These are phyloP conservation scores for Dalbergia cochinchinensis DNA, from an alignment of 306 rosid species.

Conservation along the genomic window DNA sequence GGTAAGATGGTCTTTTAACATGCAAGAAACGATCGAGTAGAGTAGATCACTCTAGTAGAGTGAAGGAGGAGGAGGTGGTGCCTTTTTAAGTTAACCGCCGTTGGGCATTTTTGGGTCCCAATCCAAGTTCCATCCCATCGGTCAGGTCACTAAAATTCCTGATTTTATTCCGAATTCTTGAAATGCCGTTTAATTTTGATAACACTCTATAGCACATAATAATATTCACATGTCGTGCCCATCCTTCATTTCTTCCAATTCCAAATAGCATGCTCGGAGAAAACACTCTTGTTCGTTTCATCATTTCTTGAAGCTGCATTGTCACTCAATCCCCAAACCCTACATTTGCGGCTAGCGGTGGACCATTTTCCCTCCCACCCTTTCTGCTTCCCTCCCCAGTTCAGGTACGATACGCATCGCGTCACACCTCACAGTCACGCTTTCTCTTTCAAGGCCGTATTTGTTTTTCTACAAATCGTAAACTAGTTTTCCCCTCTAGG, in stretches of 20 bases:
- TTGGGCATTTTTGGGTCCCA: neutral
- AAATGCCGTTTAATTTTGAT: neutral
- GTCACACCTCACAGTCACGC: neutral
- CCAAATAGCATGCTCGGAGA: neutral
- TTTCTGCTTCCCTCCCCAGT: neutral
- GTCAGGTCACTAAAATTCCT: neutral
- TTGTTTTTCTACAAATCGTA: neutral
- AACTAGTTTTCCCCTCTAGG: constrained; percentile 3
- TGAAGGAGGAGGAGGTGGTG: constrained; percentile 15
- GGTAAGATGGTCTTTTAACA: constrained; percentile 42
- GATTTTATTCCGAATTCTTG: neutral
- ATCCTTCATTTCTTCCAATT: constrained; percentile 18
- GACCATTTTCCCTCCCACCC: neutral
- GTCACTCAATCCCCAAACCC: constrained; percentile 35
- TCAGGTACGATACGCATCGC: constrained; percentile 25
- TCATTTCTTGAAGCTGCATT: neutral
- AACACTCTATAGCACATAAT: neutral
- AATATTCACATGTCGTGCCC: neutral
- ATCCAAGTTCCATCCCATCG: neutral
- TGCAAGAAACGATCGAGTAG: neutral
- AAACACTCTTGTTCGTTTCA: neutral
- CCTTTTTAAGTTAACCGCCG: constrained; percentile 33
- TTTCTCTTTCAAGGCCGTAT: neutral
- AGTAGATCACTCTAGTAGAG: neutral
- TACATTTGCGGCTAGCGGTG: constrained; percentile 31